A percentile compares a stretch with the other conserved stretches of the same genome.
Conservation (phyloP, 768 basidiomycete genomes). For the Naganishia randhawae region DNA sequence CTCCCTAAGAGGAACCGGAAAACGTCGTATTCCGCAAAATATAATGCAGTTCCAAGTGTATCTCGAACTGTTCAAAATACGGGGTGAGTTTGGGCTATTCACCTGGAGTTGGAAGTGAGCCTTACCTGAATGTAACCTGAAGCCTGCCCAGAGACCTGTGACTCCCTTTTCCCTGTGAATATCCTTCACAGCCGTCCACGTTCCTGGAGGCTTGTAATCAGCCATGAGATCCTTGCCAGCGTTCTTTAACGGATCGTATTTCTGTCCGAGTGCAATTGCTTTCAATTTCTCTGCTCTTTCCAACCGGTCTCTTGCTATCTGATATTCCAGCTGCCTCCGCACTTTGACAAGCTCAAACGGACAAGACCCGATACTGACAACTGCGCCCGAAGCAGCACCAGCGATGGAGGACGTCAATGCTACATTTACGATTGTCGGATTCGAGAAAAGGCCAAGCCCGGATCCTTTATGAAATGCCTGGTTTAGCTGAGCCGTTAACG, state of each 20-base stretch:
- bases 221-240: slow-evolving; percentile 23
- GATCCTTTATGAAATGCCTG: neutral
- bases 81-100: neutral
- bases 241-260: slow-evolving; percentile 8
- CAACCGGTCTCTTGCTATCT: slow-evolving; percentile 68
- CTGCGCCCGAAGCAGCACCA: slow-evolving; percentile 80
- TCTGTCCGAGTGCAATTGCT: slow-evolving; percentile 13
- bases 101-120: neutral
- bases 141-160: slow-evolving; percentile 29
- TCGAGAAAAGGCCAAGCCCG: neutral
- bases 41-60: slow-evolving; percentile 80
- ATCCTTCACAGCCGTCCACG: slow-evolving; percentile 70
- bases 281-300: neutral
- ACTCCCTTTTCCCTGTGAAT: slow-evolving; percentile 57
- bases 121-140: slow-evolving; percentile 29
- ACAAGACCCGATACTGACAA: slow-evolving; percentile 83
- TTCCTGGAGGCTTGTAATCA: slow-evolving; percentile 66
- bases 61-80: slow-evolving; percentile 72
- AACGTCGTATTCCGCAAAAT: slow-evolving; percentile 91
- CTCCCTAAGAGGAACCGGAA: slow-evolving; percentile 83
- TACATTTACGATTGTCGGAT: slow-evolving; percentile 53
- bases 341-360: slow-evolving; percentile 98
- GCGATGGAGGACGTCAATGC: slow-evolving; percentile 74
- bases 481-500: neutral
- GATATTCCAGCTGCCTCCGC: slow-evolving; percentile 84